Conservation (phyloP, 257 asterid genomes). For the Striga asiatica region DNA sequence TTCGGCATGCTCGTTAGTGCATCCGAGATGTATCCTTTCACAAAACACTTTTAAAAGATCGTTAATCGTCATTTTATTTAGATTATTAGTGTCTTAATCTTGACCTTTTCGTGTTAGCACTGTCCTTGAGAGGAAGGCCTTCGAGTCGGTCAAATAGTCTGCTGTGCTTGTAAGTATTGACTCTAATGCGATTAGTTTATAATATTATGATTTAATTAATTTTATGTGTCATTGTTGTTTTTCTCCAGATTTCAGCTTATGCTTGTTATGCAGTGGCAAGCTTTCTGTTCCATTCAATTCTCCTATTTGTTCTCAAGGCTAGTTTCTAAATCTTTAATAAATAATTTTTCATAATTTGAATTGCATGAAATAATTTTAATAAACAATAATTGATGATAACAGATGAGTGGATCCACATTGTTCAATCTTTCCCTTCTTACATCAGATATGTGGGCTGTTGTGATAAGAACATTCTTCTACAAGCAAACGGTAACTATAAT, state of each 20-base stretch:
- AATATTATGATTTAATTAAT: too few relatives aligned
- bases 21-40: conserved; percentile 53
- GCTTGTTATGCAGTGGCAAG: conserved; percentile 34
- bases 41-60: background rate
- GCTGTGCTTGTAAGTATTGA: conserved; percentile 30
- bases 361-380: background rate
- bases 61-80: too few relatives aligned
- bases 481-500: conserved; percentile 66
- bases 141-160: conserved; percentile 45
- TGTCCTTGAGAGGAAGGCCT: conserved; percentile 41
- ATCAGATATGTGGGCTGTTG: conserved; percentile 82
- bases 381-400: too few relatives aligned
- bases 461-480: conserved; percentile 53
- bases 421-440: conserved; percentile 74
- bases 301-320: conserved; percentile 20
- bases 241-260: conserved; percentile 35
- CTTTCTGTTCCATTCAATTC: conserved; percentile 42
- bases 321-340: background rate
- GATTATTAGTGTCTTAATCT: background rate
- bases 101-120: conserved; percentile 17
- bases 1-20: conserved; percentile 61
- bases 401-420: conserved; percentile 73
- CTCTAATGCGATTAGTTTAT: too few relatives aligned
- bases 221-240: too few relatives aligned
- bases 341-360: background rate